Evolutionary conservation across 805 yeast genomes (phyloP), one percentile per base, ranked within the genome.

Genomic region (Wickerhamomyces chambardii): DNA sequence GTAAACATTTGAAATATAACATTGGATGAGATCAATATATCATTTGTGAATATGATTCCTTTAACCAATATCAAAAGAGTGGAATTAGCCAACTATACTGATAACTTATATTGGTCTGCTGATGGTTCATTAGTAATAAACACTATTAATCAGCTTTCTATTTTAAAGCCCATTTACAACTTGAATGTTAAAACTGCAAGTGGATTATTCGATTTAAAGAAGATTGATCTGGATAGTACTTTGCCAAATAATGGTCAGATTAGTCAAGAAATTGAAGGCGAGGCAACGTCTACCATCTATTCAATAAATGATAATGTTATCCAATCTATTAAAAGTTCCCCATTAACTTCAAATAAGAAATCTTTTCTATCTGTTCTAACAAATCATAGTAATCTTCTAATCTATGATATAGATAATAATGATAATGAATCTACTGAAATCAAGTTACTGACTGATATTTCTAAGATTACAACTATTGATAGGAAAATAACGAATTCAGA

Each of bases 121-220:
- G 46, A 47, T 31, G 56, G 56, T 1, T 40, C 47, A 11, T 16
- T 51, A n/a, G 51, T 45, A 6, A 6, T 51, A 7, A 47, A 50
- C 36, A 43, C 52, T 1, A 10, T 27, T 2, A 37, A 41, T 12
- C 46, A 47, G 22, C 19, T 50, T 14, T 47, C 51, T 1, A 15
- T 51, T 9, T 27, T 47, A 14, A 38, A 34, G 3, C 51, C 56
- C 10, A 50, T 40, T 33, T 45, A 48, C 19, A 30, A 44, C 27
- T 22, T 36, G 3, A 34, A 32, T 7, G 33, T 39, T 11, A 48
- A 44, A 16, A 22, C 42, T 1, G 40, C 48, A 1, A 32, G 37
- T 14, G 22, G 37, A 2, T 24, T 51, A 8, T 51, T 50, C 25
- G 48, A 44, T 0, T n/a, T 33, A 1, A 31, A 34, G 11, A 42